phyloP scores from a whole-genome alignment of 2,329 filamentous ascomycete genomes.

The Venturia effusa region DNA sequence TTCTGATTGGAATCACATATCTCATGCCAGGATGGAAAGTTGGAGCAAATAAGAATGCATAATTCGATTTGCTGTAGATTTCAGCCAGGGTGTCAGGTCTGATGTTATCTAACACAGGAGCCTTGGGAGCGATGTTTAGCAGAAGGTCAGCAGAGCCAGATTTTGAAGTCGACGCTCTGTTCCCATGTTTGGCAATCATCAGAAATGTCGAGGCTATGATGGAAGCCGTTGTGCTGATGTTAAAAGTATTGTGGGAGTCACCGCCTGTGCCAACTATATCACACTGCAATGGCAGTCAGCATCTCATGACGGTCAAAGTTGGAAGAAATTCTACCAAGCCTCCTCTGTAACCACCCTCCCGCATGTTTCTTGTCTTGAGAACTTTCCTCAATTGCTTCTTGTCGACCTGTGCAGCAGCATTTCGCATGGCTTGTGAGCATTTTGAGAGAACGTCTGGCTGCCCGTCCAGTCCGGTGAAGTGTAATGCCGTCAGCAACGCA shows the following conservation, averaged over 20 bases:
- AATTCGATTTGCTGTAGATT: slow-evolving; percentile 75
- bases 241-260: slow-evolving; percentile 95
- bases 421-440: slow-evolving; percentile 75
- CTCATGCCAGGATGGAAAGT: slow-evolving; percentile 95
- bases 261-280: slow-evolving; percentile 97
- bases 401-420: slow-evolving; percentile 65
- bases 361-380: slow-evolving; percentile 48
- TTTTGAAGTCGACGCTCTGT: slow-evolving; percentile 87
- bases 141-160: slow-evolving; percentile 92
- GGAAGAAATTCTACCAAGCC: slow-evolving; percentile 53
- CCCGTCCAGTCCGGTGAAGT: slow-evolving; percentile 80
- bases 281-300: slow-evolving; percentile 36
- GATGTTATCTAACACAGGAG: slow-evolving; percentile 66
- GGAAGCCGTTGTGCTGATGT: slow-evolving; percentile 89
- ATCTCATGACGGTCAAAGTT: neutral
- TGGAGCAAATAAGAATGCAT: slow-evolving; percentile 90
- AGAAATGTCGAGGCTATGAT: slow-evolving; percentile 82
- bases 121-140: slow-evolving; percentile 57
- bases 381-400: slow-evolving; percentile 48
- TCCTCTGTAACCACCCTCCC: slow-evolving; percentile 66
- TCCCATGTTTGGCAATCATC: slow-evolving; percentile 88
- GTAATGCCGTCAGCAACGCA: slow-evolving; percentile 77
- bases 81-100: slow-evolving; percentile 57
- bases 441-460: slow-evolving; percentile 76
- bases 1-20: slow-evolving; percentile 74